Percentiles rank a stretch among this genome's conserved stretches.
Conservation (phyloP, 139 green algal species). For the Tetradesmus lagerheimii region DNA sequence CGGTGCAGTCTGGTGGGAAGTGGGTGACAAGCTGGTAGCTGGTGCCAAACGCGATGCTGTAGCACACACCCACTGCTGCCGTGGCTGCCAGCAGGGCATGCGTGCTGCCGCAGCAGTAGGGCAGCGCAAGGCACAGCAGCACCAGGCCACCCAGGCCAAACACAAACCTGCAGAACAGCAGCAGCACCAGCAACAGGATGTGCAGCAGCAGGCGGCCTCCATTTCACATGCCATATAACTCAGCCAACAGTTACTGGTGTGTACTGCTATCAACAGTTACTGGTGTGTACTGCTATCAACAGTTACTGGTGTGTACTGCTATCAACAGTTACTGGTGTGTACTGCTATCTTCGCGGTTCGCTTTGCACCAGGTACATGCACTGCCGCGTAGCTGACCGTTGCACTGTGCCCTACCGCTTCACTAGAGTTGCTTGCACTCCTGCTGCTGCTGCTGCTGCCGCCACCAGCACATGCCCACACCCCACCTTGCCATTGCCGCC, state of each 20-base stretch:
- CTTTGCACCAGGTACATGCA: too few species aligned
- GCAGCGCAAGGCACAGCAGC: conserved; percentile 49
- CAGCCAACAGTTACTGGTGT: too few species aligned
- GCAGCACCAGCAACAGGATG: neutral
- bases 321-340: too few species aligned
- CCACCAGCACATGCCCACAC: neutral
- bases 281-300: too few species aligned
- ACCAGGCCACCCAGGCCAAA: conserved; percentile 58
- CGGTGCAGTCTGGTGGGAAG: conserved; percentile 51
- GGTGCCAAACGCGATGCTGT: conserved; percentile 67
- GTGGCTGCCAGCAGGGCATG: conserved; percentile 48
- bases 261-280: too few species aligned
- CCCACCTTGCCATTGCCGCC: conserved; percentile 45
- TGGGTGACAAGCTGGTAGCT: conserved; percentile 64
- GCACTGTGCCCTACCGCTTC: too few species aligned
- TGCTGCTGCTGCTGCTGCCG: neutral
- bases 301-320: too few species aligned
- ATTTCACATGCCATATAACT: too few species aligned
- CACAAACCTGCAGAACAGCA: conserved; percentile 19
- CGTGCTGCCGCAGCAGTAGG: conserved; percentile 31
- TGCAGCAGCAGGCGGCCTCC: too few species aligned
- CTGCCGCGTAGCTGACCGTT: too few species aligned
- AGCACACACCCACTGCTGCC: conserved; percentile 57
- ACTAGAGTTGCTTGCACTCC: neutral
- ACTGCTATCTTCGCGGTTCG: too few species aligned